phyloP scores from a whole-genome alignment of 768 basidiomycete genomes.

The Tulasnella sp. region DNA sequence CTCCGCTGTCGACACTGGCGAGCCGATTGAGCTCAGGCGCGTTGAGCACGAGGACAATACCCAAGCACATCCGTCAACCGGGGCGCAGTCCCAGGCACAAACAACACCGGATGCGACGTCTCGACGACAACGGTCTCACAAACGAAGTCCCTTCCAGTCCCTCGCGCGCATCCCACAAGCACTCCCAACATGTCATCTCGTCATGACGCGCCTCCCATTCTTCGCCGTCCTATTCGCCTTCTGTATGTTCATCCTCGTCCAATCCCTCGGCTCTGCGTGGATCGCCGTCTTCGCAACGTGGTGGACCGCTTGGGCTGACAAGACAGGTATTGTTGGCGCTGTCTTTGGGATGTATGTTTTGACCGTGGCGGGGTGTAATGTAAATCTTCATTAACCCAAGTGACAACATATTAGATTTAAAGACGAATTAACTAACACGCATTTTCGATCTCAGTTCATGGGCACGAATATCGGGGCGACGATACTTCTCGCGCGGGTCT shows the following conservation, averaged over 20 bases:
- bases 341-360: conserved; percentile 48
- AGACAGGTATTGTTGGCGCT: conserved; percentile 30
- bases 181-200: conserved; percentile 64
- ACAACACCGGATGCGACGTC: too few species aligned
- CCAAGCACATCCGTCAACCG: too few species aligned
- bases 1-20: background rate
- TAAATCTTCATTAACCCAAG: conserved; percentile 21
- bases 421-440: background rate
- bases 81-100: too few species aligned
- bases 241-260: conserved; percentile 88
- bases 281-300: conserved; percentile 69
- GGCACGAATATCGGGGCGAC: conserved; percentile 90
- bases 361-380: conserved; percentile 65
- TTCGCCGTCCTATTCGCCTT: conserved; percentile 85
- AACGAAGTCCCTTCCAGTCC: conserved; percentile 20
- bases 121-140: background rate
- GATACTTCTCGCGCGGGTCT: conserved; percentile 74
- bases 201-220: conserved; percentile 62
- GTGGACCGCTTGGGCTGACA: conserved; percentile 40
- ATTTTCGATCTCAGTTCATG: conserved; percentile 33
- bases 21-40: conserved; percentile 1
- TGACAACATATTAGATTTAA: too few species aligned
- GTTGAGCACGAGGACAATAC: background rate
- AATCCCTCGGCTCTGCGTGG: conserved; percentile 78
- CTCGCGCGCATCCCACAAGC: conserved; percentile 18